Conservation (phyloP, 768 basidiomycete genomes). For the Auriscalpium vulgare region DNA sequence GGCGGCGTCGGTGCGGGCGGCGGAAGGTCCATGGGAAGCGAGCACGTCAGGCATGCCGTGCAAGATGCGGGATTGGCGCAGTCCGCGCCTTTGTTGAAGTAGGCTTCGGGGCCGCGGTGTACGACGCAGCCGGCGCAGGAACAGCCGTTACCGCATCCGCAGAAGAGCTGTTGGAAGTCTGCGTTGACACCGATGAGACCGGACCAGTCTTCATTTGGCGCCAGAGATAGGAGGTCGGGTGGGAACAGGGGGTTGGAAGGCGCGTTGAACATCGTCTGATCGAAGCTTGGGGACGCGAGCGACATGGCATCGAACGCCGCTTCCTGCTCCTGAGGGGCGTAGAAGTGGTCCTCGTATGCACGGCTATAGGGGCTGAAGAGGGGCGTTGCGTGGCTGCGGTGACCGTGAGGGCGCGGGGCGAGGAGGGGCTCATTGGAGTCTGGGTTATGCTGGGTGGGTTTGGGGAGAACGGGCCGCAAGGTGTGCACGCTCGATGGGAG, state of each 20-base stretch:
- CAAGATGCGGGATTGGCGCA: conserved; percentile 10
- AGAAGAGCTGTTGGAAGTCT: conserved; percentile 7
- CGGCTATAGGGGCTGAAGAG: conserved; percentile 62
- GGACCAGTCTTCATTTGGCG: conserved; percentile 6
- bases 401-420: conserved; percentile 26
- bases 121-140: conserved; percentile 11
- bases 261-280: conserved; percentile 10
- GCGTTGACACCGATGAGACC: conserved; percentile 6
- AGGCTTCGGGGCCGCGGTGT: conserved; percentile 11
- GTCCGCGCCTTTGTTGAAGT: conserved; percentile 5
- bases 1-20: conserved; percentile 14
- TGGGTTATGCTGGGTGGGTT: conserved; percentile 28
- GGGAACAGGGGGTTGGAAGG: conserved; percentile 5
- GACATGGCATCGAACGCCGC: conserved; percentile 2
- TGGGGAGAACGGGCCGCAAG: conserved; percentile 64
- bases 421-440: conserved; percentile 25
- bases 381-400: conserved; percentile 34
- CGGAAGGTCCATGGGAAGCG: conserved; percentile 6
- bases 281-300: conserved; percentile 3
- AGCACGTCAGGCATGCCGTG: conserved; percentile 6
- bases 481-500: conserved; percentile 10
- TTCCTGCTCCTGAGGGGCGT: conserved; percentile 24
- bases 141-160: conserved; percentile 12
- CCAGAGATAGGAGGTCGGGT: neutral
- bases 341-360: conserved; percentile 45